Evolutionary conservation across 1,284 basidiomycete genomes (phyloP).

Genomic region (Paramarasmius palmivorus): DNA sequence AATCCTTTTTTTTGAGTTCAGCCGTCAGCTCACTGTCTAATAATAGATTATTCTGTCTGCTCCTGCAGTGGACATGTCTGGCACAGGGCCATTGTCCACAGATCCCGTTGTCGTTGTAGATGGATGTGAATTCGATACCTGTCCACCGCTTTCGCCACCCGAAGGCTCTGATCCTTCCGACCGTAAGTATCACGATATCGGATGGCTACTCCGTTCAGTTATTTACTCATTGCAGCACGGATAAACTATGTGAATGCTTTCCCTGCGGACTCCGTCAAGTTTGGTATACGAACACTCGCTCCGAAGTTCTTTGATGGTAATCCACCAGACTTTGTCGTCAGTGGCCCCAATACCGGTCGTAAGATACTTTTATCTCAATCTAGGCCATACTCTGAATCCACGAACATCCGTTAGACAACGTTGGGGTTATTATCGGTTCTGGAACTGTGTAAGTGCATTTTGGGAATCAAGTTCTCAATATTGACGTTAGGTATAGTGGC

Average conservation of each 20-base stretch:
- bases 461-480: neutral
- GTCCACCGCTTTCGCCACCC: slow-evolving; percentile 37
- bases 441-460: slow-evolving; percentile 37
- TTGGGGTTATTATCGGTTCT: slow-evolving; percentile 31
- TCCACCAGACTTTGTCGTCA: slow-evolving; percentile 41
- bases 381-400: no score
- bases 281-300: slow-evolving; percentile 38
- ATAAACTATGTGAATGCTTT: slow-evolving; percentile 32
- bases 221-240: slow-evolving; percentile 20
- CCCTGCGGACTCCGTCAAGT: slow-evolving; percentile 36
- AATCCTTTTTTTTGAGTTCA: no score
- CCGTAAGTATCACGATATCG: slow-evolving; percentile 26
- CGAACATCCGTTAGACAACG: slow-evolving; percentile 31
- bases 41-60: slow-evolving; percentile 41
- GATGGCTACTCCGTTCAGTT: neutral
- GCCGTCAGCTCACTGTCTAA: no score
- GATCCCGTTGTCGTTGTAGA: slow-evolving; percentile 23
- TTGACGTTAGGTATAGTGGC: slow-evolving; percentile 28
- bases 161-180: slow-evolving; percentile 36
- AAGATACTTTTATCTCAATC: slow-evolving; percentile 10
- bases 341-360: slow-evolving; percentile 44
- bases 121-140: slow-evolving; percentile 40
- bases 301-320: slow-evolving; percentile 33
- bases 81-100: slow-evolving; percentile 32
- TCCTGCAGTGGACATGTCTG: slow-evolving; percentile 39